These are phyloP conservation scores for Xylaria telfairii DNA, from an alignment of 495 filamentous ascomycete species.

Conservation along the genomic window DNA sequence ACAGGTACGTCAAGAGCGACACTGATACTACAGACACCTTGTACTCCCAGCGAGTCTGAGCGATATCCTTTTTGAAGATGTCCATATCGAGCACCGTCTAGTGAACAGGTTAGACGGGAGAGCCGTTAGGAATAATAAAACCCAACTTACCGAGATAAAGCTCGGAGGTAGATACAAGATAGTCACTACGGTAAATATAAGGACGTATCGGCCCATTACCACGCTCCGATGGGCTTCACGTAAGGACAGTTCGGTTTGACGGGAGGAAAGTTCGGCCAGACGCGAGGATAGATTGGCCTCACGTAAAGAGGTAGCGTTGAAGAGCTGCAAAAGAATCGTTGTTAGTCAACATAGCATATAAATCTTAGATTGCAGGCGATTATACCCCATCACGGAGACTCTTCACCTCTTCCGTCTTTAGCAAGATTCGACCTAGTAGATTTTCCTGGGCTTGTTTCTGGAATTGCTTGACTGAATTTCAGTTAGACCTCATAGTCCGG, in stretches of 20 bases:
- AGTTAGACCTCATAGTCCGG: not conserved
- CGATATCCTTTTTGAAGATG: not conserved
- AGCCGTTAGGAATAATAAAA: not conserved
- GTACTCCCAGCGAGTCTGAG: not conserved
- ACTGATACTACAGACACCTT: not conserved
- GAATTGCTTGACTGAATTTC: not conserved
- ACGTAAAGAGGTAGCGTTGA: conserved; percentile 1
- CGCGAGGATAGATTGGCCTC: not conserved
- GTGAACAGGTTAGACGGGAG: not conserved
- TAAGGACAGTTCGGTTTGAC: not conserved
- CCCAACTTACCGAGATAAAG: not conserved
- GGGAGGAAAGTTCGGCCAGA: not conserved
- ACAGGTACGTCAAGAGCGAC: not conserved
- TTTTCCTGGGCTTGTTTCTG: not conserved
- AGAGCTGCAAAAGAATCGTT: not conserved
- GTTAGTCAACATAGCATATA: not conserved
- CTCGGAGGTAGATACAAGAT: conserved; percentile 5
- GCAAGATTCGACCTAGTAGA: not conserved
- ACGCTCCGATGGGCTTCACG: not conserved
- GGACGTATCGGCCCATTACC: not conserved
- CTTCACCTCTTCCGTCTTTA: conserved; percentile 1
- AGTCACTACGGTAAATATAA: conserved; percentile 6
- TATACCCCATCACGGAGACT: conserved; percentile 8
- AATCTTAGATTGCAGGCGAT: not conserved
- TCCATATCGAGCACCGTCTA: not conserved